Base-by-base conservation (phyloP, 139 green algal genomes). In the Chara braunii region DNA sequence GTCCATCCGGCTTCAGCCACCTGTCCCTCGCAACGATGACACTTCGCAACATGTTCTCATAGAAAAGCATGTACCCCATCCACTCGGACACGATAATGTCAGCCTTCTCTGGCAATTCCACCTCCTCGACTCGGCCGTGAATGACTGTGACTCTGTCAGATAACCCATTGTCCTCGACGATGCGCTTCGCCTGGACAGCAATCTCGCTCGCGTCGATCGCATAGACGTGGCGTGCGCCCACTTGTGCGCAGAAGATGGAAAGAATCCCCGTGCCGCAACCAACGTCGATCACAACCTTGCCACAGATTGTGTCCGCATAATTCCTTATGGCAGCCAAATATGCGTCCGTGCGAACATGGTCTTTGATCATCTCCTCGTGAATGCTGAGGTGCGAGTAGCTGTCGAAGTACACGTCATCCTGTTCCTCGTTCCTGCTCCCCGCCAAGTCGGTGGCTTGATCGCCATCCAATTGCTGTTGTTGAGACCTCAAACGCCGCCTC, bases 11-110 rank as follows among this genome's bases (percentile, higher is more conserved):
- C 66, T 93, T 94, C 6, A 97, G 74, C 66, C 89, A 91, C 26
- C 74, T 68, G 73, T 97, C 85, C 0, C 91, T 75, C 0, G 91
- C 91, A 36, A 82, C 87, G 0, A 97, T 53, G 70, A 94, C 95
- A 1, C 70, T 88, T 67, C 96, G 88, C 24, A 97, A 71, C 91
- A 97, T 97, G 42, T 86, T 86, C 81, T 97, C 91, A 59, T 95
- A 95, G 12, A 96, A 81, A 57, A 97, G 79, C 60, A 96, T 34
- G 48, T 71, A 71, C 12, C 91, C 91, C 87, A 94, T 94, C 1
- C 80, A 83, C 70, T 92, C 84, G 2, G 68, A 79, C 0, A 95
- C 74, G n/a, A 94, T 74, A 24, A 91, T 77, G 52, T 94, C 81
- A 4, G 91, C 89, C 43, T 81, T 75, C 34, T 85, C 83, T 12